phyloP scores from a whole-genome alignment of 441 rosid species.

The Euphorbia schlechtendalii region DNA sequence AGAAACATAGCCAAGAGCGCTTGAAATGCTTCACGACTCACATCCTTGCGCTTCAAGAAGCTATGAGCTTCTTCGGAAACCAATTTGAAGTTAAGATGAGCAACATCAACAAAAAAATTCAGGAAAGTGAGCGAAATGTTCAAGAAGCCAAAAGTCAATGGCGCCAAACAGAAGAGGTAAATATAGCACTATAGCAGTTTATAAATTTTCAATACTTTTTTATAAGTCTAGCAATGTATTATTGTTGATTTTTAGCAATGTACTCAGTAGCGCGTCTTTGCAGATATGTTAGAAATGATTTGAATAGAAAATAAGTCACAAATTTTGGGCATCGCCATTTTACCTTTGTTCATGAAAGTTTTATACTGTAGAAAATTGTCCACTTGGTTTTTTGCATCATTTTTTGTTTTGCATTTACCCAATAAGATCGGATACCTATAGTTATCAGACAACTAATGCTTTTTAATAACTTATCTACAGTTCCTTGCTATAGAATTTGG shows the following conservation, averaged over 20 bases:
- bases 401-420: neutral
- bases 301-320: neutral
- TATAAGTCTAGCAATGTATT: neutral
- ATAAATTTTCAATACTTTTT: too few species aligned
- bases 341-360: neutral
- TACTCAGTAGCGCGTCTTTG: neutral
- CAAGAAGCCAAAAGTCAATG: constrained; percentile 39
- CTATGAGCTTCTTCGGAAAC: constrained; percentile 45
- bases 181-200: neutral
- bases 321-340: neutral
- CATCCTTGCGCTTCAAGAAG: constrained; percentile 45
- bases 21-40: constrained; percentile 44
- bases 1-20: constrained; percentile 47
- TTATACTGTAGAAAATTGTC: neutral
- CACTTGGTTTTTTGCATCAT: neutral
- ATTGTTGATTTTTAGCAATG: neutral
- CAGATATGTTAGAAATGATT: neutral
- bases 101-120: constrained; percentile 42
- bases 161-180: constrained; percentile 59
- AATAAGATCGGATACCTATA: neutral
- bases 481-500: constrained; percentile 68
- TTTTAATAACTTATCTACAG: constrained; percentile 35
- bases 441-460: neutral
- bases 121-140: constrained; percentile 34
- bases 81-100: constrained; percentile 42